Conservation (phyloP, 2,329 filamentous ascomycete genomes). For the Cephalotrichum gorgonifer region DNA sequence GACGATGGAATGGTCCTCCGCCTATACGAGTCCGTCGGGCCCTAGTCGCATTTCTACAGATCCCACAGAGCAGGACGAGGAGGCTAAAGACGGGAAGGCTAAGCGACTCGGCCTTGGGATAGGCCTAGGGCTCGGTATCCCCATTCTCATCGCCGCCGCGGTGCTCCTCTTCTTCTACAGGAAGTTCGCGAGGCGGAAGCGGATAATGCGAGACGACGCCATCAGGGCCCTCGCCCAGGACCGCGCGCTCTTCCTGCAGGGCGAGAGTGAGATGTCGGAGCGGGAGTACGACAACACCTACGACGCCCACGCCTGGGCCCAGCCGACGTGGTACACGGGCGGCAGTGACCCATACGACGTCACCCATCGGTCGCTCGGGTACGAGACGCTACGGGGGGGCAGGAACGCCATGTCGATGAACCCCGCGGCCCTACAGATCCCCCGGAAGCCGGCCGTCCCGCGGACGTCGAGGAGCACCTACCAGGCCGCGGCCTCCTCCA, state of each 20-base stretch:
- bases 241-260: constrained; percentile 30
- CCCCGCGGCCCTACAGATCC: constrained; percentile 10
- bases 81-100: constrained; percentile 9
- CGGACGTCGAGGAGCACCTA: constrained; percentile 10
- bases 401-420: constrained; percentile 8
- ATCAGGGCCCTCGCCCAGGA: constrained; percentile 40
- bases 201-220: constrained; percentile 31
- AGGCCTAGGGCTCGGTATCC: constrained; percentile 54
- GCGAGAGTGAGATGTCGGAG: constrained; percentile 36
- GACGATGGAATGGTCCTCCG: constrained; percentile 39
- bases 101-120: constrained; percentile 46
- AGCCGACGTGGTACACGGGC: constrained; percentile 32
- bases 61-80: constrained; percentile 10
- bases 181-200: constrained; percentile 23
- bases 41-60: constrained; percentile 3
- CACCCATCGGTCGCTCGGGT: constrained; percentile 32
- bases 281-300: constrained; percentile 18
- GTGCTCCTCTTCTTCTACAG: constrained; percentile 39
- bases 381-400: constrained; percentile 35
- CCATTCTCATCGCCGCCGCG: constrained; percentile 35
- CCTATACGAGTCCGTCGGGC: constrained; percentile 24
- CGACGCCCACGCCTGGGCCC: constrained; percentile 21
- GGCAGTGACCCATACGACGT: constrained; percentile 30
- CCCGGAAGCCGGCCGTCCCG: constrained; percentile 22
- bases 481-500: constrained; percentile 7